Evolutionary conservation across 2,329 filamentous ascomycete genomes (phyloP).

Genomic region (Phyllachora maydis): DNA sequence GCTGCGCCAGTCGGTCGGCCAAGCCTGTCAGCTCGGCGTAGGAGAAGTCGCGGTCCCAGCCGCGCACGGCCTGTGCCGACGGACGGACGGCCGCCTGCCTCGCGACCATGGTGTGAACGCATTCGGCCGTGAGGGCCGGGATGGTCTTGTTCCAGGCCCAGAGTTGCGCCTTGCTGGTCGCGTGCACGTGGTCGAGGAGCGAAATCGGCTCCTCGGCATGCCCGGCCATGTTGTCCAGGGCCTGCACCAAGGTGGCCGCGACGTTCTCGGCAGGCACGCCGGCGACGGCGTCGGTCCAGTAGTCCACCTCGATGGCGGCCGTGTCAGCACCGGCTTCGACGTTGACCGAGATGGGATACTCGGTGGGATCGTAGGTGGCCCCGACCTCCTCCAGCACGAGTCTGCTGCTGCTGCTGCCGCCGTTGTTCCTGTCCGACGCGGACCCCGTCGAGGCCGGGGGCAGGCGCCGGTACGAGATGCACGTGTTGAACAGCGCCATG

Average conservation of each 20-base stretch:
- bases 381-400: constrained; percentile 4
- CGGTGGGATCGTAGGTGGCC: constrained; percentile 6
- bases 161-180: constrained; percentile 3
- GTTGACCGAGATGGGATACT: constrained; percentile 8
- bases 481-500: constrained; percentile 8
- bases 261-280: constrained; percentile 4
- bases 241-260: constrained; percentile 5
- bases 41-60: constrained; percentile 2
- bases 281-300: constrained; percentile 6
- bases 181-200: constrained; percentile 4
- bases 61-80: constrained; percentile 2
- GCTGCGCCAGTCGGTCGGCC: neutral
- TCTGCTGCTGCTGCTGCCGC: too few species aligned
- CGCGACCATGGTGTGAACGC: constrained; percentile 7
- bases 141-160: constrained; percentile 7
- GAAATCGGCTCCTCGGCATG: constrained; percentile 3
- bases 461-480: constrained; percentile 7
- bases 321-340: constrained; percentile 4
- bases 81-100: constrained; percentile 5
- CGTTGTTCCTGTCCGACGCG: neutral
- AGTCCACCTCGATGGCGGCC: constrained; percentile 7
- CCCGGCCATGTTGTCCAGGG: constrained; percentile 5
- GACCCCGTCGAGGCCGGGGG: too few species aligned
- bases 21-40: neutral
- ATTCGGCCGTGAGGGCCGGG: constrained; percentile 4